phyloP scores from a whole-genome alignment of 805 yeast species.

The Candida germanica region DNA sequence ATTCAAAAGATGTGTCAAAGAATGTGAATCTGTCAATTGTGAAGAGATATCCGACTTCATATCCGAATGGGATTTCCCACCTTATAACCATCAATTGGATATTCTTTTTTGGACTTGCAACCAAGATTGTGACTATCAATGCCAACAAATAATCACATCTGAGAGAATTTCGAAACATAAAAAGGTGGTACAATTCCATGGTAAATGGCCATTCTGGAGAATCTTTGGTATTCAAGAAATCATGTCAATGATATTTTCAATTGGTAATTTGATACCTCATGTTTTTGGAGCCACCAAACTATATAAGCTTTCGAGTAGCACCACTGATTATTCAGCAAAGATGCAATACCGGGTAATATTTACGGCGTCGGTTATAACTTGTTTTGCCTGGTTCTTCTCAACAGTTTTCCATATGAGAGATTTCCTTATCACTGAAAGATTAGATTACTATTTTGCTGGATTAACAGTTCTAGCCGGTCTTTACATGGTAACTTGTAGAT shows the following conservation, averaged over 20 bases:
- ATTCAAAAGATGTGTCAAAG: constrained; percentile 51
- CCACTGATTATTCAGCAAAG: constrained; percentile 6
- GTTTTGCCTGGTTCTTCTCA: constrained; percentile 81
- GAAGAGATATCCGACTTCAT: constrained; percentile 17
- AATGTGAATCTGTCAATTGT: constrained; percentile 45
- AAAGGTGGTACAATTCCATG: constrained; percentile 82
- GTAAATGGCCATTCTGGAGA: constrained; percentile 94
- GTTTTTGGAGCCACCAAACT: constrained; percentile 42
- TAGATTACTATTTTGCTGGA: constrained; percentile 93
- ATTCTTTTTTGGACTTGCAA: constrained; percentile 70
- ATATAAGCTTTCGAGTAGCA: constrained; percentile 3
- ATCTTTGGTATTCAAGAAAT: constrained; percentile 81
- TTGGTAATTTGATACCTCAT: constrained; percentile 47
- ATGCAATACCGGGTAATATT: constrained; percentile 7
- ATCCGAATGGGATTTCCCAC: constrained; percentile 37
- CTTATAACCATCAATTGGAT: constrained; percentile 40
- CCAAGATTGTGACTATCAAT: constrained; percentile 86
- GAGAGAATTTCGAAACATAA: constrained; percentile 46
- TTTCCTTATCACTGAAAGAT: constrained; percentile 68
- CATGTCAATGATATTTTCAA: constrained; percentile 77
- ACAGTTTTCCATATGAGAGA: constrained; percentile 89
- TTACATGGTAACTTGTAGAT: constrained; percentile 61
- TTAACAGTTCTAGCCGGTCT: constrained; percentile 80
- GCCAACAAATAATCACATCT: constrained; percentile 74
- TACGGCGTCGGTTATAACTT: constrained; percentile 6